These are phyloP conservation scores for Termitomyces sp. DNA, from an alignment of 768 basidiomycete genomes.

Conservation along the genomic window DNA sequence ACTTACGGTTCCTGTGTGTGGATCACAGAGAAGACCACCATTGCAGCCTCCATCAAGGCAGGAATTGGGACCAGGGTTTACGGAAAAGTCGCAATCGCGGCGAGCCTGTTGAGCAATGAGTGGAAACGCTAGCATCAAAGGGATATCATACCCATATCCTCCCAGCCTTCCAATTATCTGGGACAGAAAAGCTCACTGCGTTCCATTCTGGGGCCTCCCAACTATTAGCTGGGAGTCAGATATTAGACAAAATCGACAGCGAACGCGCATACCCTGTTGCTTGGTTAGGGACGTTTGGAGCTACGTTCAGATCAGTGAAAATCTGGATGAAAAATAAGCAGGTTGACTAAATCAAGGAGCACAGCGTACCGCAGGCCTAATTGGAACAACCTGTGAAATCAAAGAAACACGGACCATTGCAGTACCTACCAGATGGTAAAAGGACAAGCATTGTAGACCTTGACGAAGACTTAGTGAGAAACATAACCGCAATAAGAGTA, in stretches of 20 bases:
- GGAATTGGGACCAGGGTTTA: constrained; percentile 48
- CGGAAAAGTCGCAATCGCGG: constrained; percentile 57
- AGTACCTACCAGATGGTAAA: constrained; percentile 59
- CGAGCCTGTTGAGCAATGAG: constrained; percentile 39
- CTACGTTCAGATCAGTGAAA: constrained; percentile 56
- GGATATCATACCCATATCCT: constrained; percentile 46
- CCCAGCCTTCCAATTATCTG: constrained; percentile 60
- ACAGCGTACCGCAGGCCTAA: constrained; percentile 32
- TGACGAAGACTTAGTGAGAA: background rate
- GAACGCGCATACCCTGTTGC: constrained; percentile 36
- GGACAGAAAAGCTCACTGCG: constrained; percentile 46
- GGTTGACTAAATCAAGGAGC: background rate
- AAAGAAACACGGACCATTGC: background rate
- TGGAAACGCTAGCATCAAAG: background rate
- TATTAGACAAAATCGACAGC: background rate
- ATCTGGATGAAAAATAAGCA: constrained; percentile 28
- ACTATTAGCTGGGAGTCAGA: constrained; percentile 13
- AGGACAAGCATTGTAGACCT: constrained; percentile 56
- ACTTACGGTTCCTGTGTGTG: constrained; percentile 42
- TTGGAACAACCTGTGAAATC: background rate
- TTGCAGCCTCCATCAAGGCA: constrained; percentile 66
- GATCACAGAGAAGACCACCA: constrained; percentile 58
- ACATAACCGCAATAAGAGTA: background rate
- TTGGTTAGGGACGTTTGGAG: constrained; percentile 35
- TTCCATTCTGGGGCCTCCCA: constrained; percentile 35